Evolutionary conservation across 1,284 basidiomycete genomes (phyloP).

Genomic region (Leccinum colubrinum): DNA sequence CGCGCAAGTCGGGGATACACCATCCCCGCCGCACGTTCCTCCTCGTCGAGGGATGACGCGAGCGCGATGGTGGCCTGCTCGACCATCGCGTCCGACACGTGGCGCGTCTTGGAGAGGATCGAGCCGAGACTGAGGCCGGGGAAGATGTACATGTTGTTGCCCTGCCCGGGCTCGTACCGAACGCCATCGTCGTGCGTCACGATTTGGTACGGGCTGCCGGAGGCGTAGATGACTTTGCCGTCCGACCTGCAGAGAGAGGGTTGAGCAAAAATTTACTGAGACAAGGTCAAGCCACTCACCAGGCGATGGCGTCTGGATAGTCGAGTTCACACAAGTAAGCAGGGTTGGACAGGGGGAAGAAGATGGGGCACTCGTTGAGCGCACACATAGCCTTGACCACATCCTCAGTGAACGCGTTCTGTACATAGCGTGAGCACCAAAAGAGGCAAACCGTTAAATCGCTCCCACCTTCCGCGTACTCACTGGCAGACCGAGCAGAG

Average conservation of each 20-base stretch:
- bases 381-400: constrained; percentile 70
- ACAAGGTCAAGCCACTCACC: constrained; percentile 31
- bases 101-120: constrained; percentile 56
- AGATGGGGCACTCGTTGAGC: constrained; percentile 74
- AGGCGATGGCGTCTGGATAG: constrained; percentile 72
- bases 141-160: constrained; percentile 77
- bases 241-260: constrained; percentile 42
- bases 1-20: constrained; percentile 64
- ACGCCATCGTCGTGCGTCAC: constrained; percentile 50
- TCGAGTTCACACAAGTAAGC: constrained; percentile 67
- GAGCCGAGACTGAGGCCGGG: constrained; percentile 68
- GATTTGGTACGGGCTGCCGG: constrained; percentile 75
- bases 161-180: constrained; percentile 72
- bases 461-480: constrained; percentile 61
- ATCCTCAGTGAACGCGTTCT: constrained; percentile 71
- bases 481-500: constrained; percentile 63
- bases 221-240: constrained; percentile 73
- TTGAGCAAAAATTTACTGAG: not conserved
- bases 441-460: not conserved
- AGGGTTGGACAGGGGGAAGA: constrained; percentile 87
- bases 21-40: constrained; percentile 55
- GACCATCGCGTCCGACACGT: constrained; percentile 64
- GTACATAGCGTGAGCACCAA: constrained; percentile 6
- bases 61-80: constrained; percentile 61
- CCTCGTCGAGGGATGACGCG: constrained; percentile 56